A percentile compares a stretch with the other conserved stretches of the same genome.
Conservation (phyloP, 1,139 yeast genomes). For the Taphrina confusa region DNA sequence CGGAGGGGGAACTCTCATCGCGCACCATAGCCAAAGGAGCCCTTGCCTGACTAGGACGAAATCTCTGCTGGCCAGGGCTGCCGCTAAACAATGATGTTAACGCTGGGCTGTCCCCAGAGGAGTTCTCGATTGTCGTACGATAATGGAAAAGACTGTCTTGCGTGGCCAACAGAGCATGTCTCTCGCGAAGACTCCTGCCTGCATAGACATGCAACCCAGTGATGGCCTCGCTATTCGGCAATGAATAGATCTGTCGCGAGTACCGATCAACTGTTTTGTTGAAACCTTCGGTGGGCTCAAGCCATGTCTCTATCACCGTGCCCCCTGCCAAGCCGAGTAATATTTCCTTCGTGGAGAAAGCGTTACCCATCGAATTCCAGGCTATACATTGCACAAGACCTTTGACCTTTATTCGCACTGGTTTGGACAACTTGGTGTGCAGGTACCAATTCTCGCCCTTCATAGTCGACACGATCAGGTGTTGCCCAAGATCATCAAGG, state of each 20-base stretch:
- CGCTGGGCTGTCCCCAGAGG: constrained; percentile 6
- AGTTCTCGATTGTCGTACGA: neutral
- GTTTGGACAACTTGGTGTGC: constrained; percentile 48
- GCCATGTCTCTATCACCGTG: constrained; percentile 7
- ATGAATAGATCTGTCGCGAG: constrained; percentile 9
- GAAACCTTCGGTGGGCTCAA: constrained; percentile 29
- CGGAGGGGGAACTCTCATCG: neutral
- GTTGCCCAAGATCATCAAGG: constrained; percentile 56
- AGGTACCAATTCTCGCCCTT: constrained; percentile 54
- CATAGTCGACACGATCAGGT: constrained; percentile 54
- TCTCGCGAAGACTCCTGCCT: neutral
- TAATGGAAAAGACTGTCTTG: constrained; percentile 2
- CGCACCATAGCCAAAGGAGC: constrained; percentile 8
- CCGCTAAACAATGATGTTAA: neutral
- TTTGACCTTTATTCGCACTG: constrained; percentile 51
- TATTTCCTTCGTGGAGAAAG: constrained; percentile 16
- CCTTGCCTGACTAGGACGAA: neutral
- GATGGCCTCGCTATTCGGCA: constrained; percentile 1
- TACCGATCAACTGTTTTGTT: constrained; percentile 28
- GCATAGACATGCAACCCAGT: constrained; percentile 6
- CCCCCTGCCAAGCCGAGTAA: constrained; percentile 20
- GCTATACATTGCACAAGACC: constrained; percentile 41
- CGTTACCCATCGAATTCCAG: constrained; percentile 20
- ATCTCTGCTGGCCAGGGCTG: constrained; percentile 12
- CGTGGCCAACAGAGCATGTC: constrained; percentile 9